phyloP scores from a whole-genome alignment of 2,329 filamentous ascomycete species.

The Fusarium proliferatum region DNA sequence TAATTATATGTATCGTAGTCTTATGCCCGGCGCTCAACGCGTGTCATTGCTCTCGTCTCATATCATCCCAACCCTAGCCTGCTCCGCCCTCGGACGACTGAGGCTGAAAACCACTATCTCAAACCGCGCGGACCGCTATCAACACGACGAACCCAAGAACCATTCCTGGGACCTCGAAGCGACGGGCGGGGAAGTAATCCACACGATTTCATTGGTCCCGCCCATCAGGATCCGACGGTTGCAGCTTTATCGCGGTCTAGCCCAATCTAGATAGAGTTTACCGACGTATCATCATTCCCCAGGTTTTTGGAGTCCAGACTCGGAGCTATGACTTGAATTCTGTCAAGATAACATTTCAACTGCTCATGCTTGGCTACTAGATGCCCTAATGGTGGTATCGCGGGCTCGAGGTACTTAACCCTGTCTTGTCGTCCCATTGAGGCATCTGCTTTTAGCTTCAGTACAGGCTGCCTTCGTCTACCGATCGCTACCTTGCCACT shows the following conservation, averaged over 20 bases:
- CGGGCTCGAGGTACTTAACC: constrained; percentile 1
- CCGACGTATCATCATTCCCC: constrained; percentile 7
- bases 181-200: constrained; percentile 4
- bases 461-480: neutral
- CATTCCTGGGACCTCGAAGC: neutral
- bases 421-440: neutral
- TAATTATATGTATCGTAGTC: neutral
- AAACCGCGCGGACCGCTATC: constrained; percentile 21
- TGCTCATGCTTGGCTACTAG: neutral
- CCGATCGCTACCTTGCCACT: neutral
- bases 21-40: neutral
- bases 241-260: constrained; percentile 12
- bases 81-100: neutral
- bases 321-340: neutral
- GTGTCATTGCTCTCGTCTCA: neutral
- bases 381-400: neutral
- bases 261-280: neutral
- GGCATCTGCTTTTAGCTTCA: neutral
- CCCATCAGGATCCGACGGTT: constrained; percentile 14
- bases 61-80: too few relatives aligned
- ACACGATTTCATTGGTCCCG: neutral
- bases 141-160: neutral
- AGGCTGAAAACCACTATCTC: neutral
- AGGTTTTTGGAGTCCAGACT: neutral
- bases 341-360: neutral